Conservation (phyloP, 2,329 filamentous ascomycete genomes). For the Phyllosticta citriasiana region DNA sequence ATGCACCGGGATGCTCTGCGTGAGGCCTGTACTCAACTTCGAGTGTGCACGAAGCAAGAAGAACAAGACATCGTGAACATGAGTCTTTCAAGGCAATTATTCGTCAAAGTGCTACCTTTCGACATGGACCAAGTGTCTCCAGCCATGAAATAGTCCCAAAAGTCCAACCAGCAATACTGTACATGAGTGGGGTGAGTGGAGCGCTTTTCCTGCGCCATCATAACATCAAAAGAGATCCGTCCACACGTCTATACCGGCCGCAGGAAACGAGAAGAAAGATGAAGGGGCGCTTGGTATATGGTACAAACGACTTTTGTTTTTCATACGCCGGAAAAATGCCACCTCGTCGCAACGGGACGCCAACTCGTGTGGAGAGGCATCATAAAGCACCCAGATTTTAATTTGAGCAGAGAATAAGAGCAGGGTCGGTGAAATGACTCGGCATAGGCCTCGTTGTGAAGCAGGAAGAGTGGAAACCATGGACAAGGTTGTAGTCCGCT, state of each 20-base stretch:
- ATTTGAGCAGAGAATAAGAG: neutral
- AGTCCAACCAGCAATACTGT: neutral
- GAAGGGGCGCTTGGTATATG: neutral
- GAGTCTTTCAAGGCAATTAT: neutral
- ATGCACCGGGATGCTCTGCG: too few relatives aligned
- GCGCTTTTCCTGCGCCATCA: neutral
- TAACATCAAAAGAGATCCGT: neutral
- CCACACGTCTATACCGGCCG: neutral
- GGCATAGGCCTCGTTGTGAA: neutral
- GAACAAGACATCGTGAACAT: neutral
- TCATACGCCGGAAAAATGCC: neutral
- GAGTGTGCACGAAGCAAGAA: neutral
- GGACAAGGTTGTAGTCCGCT: neutral
- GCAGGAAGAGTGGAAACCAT: neutral
- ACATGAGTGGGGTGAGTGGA: neutral
- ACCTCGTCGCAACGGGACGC: neutral
- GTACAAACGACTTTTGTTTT: neutral
- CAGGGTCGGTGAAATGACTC: neutral
- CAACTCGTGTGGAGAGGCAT: neutral
- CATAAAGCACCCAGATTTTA: neutral
- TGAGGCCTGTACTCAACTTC: neutral
- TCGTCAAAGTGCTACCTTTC: neutral
- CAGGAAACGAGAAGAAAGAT: neutral
- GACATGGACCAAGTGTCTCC: neutral
- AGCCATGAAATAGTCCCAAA: neutral